Conservation (phyloP, 2,329 filamentous ascomycete species). For the Dendrostoma leiphaemia region DNA sequence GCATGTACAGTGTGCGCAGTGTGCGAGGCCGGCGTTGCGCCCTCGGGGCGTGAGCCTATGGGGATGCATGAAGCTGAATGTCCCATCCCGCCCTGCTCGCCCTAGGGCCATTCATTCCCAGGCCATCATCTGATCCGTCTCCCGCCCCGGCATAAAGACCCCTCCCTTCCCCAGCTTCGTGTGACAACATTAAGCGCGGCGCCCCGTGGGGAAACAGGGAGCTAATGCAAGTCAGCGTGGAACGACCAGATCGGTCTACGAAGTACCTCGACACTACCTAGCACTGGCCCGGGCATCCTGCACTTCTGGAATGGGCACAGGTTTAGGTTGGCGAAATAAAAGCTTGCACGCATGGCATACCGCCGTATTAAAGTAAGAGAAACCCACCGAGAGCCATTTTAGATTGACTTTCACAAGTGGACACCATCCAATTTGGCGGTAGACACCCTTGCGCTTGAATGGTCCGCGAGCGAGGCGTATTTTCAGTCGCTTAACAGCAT, state of each 20-base stretch:
- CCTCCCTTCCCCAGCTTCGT: neutral
- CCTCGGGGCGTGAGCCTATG: neutral
- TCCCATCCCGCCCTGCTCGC: neutral
- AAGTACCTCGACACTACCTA: neutral
- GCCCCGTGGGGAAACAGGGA: neutral
- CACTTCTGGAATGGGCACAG: too few relatives aligned
- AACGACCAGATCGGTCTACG: neutral
- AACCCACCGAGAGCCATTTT: too few relatives aligned
- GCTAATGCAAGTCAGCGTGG: conserved; percentile 5
- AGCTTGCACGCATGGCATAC: too few relatives aligned
- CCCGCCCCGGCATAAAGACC: neutral
- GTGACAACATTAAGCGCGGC: neutral
- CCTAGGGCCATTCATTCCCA: too few relatives aligned
- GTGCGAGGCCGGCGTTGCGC: neutral
- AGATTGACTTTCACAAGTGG: too few relatives aligned
- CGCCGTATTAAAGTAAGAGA: too few relatives aligned
- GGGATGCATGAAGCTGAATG: neutral
- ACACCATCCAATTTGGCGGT: too few relatives aligned
- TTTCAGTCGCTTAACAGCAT: too few relatives aligned
- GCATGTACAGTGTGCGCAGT: neutral
- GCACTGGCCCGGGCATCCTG: neutral
- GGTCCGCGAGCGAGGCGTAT: too few relatives aligned
- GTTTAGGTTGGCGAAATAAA: too few relatives aligned
- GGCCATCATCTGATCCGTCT: neutral
- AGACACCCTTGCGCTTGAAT: too few relatives aligned